Evolutionary conservation across 1,139 yeast genomes (phyloP), one percentile per base, ranked within the genome.

Genomic region (Tardiomyces depauwii): DNA sequence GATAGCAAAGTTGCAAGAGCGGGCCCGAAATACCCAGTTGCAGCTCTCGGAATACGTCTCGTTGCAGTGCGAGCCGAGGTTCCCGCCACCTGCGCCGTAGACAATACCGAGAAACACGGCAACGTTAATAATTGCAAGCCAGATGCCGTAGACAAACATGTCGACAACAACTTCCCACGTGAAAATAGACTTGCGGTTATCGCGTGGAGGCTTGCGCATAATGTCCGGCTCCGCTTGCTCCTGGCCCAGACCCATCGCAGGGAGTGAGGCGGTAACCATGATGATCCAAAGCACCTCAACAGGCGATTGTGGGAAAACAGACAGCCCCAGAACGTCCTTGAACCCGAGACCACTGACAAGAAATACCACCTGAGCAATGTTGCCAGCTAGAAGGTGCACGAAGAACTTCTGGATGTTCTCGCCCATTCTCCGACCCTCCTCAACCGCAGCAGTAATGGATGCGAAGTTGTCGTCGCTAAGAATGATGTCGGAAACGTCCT

Each of bases 201-300:
- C 73, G 50, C 71, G 73, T 42, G 91, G 91, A 28, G 84, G 82
- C 49, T 71, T 68, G 38, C 76, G 73, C 76, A 83, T 77, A 42
- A 82, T 69, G 60, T 80, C 88, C 40, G 78, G 78, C 47, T 73
- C 68, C 1, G 88, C 89, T 47, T 64, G 69, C 62, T 82, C 88
- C 52, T 80, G 76, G 53, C 88, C 88, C 46, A 83, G 74, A n/a
- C 91, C 91, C 87, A 83, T 82, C 23, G 91, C 91, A 44, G 91
- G 93, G 71, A 82, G 81, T 54, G 88, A 80, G 3, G 88, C 79
- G 2, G 91, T 82, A 39, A 82, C 77, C 61, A 83, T 86, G 58
- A 82, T 76, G 59, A 82, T 77, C 89, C 89, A 83, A 53, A 83
- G 68, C 13, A 82, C 87, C 66, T 83, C 88, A 52, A 83, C 86